These are phyloP conservation scores for Poteriospumella lacustris DNA, from an alignment of 108 stramenopile genomes.

Conservation along the genomic window DNA sequence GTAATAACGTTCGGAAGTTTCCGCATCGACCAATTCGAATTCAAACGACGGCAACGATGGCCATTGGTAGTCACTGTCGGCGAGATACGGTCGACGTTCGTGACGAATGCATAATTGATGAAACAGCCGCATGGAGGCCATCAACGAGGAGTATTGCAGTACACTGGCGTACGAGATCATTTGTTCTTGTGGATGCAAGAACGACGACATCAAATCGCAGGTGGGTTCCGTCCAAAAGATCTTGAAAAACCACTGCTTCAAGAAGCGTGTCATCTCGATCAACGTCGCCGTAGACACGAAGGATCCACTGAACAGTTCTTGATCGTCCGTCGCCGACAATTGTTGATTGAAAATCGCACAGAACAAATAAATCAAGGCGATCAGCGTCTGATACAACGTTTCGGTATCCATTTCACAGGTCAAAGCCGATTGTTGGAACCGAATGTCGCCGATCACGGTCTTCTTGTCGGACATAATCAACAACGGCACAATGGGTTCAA, in stretches of 20 bases:
- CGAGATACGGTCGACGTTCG: constrained; percentile 30
- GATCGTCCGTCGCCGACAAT: background rate
- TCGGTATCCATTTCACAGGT: no score
- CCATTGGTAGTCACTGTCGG: background rate
- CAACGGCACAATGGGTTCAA: no score
- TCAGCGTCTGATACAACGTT: background rate
- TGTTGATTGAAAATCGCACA: background rate
- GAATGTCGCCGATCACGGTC: no score
- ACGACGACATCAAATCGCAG: background rate
- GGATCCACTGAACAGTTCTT: background rate
- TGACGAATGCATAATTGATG: background rate
- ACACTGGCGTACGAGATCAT: no score
- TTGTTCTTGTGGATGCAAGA: no score
- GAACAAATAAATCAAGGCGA: background rate
- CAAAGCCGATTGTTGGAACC: no score
- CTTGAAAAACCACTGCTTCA: background rate
- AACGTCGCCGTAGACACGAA: background rate
- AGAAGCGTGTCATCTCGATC: background rate
- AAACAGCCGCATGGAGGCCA: no score
- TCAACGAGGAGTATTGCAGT: no score
- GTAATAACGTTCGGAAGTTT: background rate
- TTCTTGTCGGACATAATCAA: no score
- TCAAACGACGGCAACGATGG: constrained; percentile 12
- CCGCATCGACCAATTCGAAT: background rate
- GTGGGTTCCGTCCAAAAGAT: background rate